Conservation (phyloP, 371 early-diverging fungal genomes). For the Mortierella sp. region DNA sequence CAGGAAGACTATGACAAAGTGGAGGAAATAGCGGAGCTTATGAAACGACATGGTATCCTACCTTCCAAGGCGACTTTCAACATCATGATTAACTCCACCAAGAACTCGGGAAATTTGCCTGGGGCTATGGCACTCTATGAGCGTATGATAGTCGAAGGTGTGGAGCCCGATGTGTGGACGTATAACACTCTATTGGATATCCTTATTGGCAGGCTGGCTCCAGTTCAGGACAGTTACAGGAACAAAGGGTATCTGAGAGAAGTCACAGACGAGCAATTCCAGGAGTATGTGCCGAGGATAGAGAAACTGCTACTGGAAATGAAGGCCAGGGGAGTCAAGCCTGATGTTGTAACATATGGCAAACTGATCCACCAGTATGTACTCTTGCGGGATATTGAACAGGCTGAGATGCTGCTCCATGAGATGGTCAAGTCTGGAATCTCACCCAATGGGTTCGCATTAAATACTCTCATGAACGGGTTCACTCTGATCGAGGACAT, state of each 20-base stretch:
- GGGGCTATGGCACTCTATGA: slow-evolving; percentile 34
- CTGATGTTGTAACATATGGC: slow-evolving; percentile 49
- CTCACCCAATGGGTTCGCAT: slow-evolving; percentile 32
- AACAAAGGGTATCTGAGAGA: slow-evolving; percentile 15
- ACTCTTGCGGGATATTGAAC: slow-evolving; percentile 52
- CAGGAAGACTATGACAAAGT: slow-evolving; percentile 33
- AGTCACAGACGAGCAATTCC: slow-evolving; percentile 21
- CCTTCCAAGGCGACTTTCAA: slow-evolving; percentile 52
- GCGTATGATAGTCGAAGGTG: slow-evolving; percentile 26
- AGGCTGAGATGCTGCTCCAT: slow-evolving; percentile 57
- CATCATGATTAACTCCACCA: slow-evolving; percentile 52
- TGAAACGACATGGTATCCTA: slow-evolving; percentile 33
- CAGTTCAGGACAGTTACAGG: background rate
- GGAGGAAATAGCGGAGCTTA: slow-evolving; percentile 41
- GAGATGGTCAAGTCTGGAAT: slow-evolving; percentile 46
- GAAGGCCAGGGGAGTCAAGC: slow-evolving; percentile 34
- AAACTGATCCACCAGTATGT: slow-evolving; percentile 59
- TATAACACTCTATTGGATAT: slow-evolving; percentile 44
- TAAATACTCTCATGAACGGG: slow-evolving; percentile 61
- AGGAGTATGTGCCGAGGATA: slow-evolving; percentile 36
- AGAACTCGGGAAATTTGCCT: slow-evolving; percentile 15
- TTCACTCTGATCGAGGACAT: slow-evolving; percentile 58
- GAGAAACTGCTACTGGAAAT: slow-evolving; percentile 41
- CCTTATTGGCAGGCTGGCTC: slow-evolving; percentile 9
- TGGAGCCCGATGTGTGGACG: slow-evolving; percentile 52